Evolutionary conservation across 768 basidiomycete species (phyloP).

Genomic region (Russula sp.): DNA sequence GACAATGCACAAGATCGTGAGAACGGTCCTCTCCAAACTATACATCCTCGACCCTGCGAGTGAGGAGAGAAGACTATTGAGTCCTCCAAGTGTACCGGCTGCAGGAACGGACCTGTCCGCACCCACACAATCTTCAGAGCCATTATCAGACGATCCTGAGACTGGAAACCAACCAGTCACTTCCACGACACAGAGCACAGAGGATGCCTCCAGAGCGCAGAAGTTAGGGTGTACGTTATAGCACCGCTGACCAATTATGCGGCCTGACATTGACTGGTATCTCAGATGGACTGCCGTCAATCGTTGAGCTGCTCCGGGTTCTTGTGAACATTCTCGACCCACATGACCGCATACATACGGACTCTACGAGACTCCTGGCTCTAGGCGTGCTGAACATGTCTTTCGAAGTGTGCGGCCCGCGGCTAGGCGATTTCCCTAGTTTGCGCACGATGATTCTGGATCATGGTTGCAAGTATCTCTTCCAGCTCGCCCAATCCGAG

Average conservation of each 20-base stretch:
- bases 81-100: slow-evolving; percentile 38
- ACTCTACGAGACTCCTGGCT: slow-evolving; percentile 87
- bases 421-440: slow-evolving; percentile 72
- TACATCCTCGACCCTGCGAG: slow-evolving; percentile 52
- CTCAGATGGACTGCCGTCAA: slow-evolving; percentile 82
- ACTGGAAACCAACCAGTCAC: neutral
- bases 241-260: neutral
- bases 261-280: neutral
- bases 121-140: neutral
- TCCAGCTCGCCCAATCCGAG: slow-evolving; percentile 93
- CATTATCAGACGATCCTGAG: neutral
- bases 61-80: slow-evolving; percentile 64
- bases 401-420: slow-evolving; percentile 76
- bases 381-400: slow-evolving; percentile 83
- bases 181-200: neutral
- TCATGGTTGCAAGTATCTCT: slow-evolving; percentile 91
- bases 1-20: slow-evolving; percentile 83
- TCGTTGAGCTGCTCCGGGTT: slow-evolving; percentile 88
- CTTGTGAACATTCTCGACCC: slow-evolving; percentile 95
- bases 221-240: slow-evolving; percentile 13
- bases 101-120: slow-evolving; percentile 3
- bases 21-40: slow-evolving; percentile 75
- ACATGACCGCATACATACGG: slow-evolving; percentile 90
- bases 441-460: slow-evolving; percentile 75
- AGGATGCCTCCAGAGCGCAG: neutral